Percentiles rank a stretch among this genome's conserved stretches.
Evolutionary conservation across 2,329 filamentous ascomycete species (phyloP).

Genomic region (Diatrype stigma): DNA sequence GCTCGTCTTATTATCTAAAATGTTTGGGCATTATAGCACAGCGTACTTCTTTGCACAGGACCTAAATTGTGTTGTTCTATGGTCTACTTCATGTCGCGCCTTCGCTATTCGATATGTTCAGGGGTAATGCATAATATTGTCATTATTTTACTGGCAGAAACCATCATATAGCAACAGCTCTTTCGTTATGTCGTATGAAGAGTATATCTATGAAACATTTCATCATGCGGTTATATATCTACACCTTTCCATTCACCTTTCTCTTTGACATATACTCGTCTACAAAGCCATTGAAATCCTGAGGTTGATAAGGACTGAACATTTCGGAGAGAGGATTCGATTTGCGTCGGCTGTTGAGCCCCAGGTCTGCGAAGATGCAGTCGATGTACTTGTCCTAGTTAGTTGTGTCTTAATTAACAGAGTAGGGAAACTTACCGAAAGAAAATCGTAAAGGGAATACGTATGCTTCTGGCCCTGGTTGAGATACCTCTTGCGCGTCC

Average conservation of each 20-base stretch:
- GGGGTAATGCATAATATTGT: too few relatives aligned
- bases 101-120: too few relatives aligned
- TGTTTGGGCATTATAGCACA: too few relatives aligned
- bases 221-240: too few relatives aligned
- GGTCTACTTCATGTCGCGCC: too few relatives aligned
- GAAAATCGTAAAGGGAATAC: conserved; percentile 27
- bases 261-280: conserved; percentile 23
- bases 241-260: conserved; percentile 3
- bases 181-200: too few relatives aligned
- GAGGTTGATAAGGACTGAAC: conserved; percentile 22
- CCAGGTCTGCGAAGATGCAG: conserved; percentile 24
- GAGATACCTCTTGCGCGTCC: conserved; percentile 28
- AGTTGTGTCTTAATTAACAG: neutral
- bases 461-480: conserved; percentile 24
- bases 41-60: too few relatives aligned
- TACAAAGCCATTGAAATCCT: conserved; percentile 25
- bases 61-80: too few relatives aligned
- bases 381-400: conserved; percentile 25
- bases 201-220: too few relatives aligned
- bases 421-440: conserved; percentile 19
- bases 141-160: too few relatives aligned
- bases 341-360: conserved; percentile 24
- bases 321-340: conserved; percentile 24
- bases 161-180: too few relatives aligned
- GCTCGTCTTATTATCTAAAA: too few relatives aligned